Conservation (phyloP, 2,329 filamentous ascomycete genomes). For the Fusarium sp. region DNA sequence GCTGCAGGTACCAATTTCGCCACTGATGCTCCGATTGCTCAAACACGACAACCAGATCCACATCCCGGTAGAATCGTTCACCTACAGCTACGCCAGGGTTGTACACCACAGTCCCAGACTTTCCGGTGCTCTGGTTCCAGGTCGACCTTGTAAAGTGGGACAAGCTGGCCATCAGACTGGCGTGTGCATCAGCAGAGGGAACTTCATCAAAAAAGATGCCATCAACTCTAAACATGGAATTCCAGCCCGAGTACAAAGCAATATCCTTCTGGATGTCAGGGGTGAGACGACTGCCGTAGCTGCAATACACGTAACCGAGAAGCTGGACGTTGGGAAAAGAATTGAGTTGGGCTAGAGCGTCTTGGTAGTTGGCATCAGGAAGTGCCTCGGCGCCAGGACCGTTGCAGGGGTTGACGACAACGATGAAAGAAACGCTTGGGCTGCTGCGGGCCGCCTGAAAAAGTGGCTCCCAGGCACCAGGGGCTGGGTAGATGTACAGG, state of each 20-base stretch:
- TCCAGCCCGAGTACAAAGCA: conserved; percentile 25
- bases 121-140: not conserved
- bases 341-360: not conserved
- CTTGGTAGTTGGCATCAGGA: not conserved
- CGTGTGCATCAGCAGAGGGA: conserved; percentile 1
- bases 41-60: not conserved
- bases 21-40: conserved; percentile 8
- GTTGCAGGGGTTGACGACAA: conserved; percentile 6
- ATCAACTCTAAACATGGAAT: conserved; percentile 14
- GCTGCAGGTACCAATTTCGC: not conserved
- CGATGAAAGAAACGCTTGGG: not conserved
- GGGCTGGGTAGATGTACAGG: conserved; percentile 7
- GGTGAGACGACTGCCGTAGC: conserved; percentile 16
- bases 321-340: not conserved
- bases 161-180: conserved; percentile 1
- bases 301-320: conserved; percentile 35
- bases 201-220: conserved; percentile 38
- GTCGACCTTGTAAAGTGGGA: conserved; percentile 17
- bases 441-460: not conserved
- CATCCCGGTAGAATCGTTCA: not conserved
- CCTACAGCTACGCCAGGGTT: conserved; percentile 3
- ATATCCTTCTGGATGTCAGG: conserved; percentile 18
- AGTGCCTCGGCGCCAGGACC: not conserved
- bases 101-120: not conserved
- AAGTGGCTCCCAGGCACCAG: conserved; percentile 5